Evolutionary conservation across 768 basidiomycete genomes (phyloP), one percentile per base, ranked within the genome.

Genomic region (Rhodotorula paludigena): DNA sequence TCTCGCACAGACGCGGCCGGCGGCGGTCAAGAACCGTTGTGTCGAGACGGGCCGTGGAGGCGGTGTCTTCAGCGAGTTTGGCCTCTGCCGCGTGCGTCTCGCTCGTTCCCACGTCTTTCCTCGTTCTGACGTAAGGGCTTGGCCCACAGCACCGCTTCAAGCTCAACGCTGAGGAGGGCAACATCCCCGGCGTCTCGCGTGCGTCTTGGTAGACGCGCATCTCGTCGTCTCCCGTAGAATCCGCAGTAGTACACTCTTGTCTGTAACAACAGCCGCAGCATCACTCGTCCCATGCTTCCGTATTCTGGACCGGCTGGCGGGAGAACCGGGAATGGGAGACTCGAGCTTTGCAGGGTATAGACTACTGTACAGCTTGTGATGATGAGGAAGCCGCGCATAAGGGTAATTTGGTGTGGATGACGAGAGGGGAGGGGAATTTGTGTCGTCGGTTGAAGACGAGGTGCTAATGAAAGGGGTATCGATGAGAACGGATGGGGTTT

Each of bases 31-130:
- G 81, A 92, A 92, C 77, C 82, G 93, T 35, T 98, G 94, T 74
- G 80, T 82, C 28, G 89, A 88, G 78, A 86, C 89, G 15, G 94
- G 94, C 1, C 82, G 86, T 65, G 92, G 90, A 12, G 83, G 91
- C 67, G 94, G 92, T 60, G 81, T 96, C 39, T 88, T 97, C 73
- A 86, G 87, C 76, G 88, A 93, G 78, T 94, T 96, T 79, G 90
- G 85, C 0, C 81, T 93, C 36, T 93, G 90, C 82, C 92, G 92
- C 80, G 82, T 92, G 25, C 88, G 67, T 67, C 64, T 45, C 11
- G 32, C 39, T 41, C 47, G 28, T 28, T 16, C 5, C 5, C 47
- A 14, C 7, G 11, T 21, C 8, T 32, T 42, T 7, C 21, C 11
- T 5, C 23, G 21, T n/a, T 23, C 42, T 16, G 32, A 39, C 44